Base-by-base conservation (phyloP, 305 asterid species). In the Vinca major region DNA sequence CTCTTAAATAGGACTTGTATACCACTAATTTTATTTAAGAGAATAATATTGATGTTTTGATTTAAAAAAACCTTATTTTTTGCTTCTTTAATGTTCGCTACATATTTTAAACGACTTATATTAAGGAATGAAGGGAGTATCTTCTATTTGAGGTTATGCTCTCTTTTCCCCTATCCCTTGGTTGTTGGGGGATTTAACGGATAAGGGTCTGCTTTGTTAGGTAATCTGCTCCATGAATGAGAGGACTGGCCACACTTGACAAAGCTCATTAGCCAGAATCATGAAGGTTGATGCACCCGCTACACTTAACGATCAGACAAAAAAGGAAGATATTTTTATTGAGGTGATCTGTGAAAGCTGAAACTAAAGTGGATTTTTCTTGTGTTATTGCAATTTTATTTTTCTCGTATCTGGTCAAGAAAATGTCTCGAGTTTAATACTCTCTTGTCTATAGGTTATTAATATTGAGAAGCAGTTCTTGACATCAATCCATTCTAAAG, bases 401-500 rank as follows among this genome's bases (percentile, higher is more conserved):
- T 49, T 53, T 62, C 17, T 17, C 6, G 40, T 60, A 53, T 48
- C 65, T 40, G 19, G n/a, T 52, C 52, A 52, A 44, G 66, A 10
- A 57, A 39, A 62, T n/a, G 10, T 72, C 62, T 56, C 44, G 17
- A 43, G 39, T 68, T 55, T 12, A 17, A 16, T 66, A 44, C 54
- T 64, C 51, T 55, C 43, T 64, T 64, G 60, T 49, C 76, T 26
- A 63, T 63, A 89, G 98, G 86, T 85, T 78, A 75, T 75, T 70
- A 75, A 77, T 60, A 57, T 63, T 2, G 96, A 92, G 80, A 89
- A 85, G 72, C 85, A 82, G 75, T 74, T 89, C 82, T 47, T 86
- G 79, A 74, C 86, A 44, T 78, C 77, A 69, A 83, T 92, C 62
- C 62, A 77, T 63, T 73, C 88, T 2, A 84, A 83, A 83, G 95